Evolutionary conservation across 352 stramenopile genomes (phyloP).

Genomic region (Pilasporangium apinafurcum): DNA sequence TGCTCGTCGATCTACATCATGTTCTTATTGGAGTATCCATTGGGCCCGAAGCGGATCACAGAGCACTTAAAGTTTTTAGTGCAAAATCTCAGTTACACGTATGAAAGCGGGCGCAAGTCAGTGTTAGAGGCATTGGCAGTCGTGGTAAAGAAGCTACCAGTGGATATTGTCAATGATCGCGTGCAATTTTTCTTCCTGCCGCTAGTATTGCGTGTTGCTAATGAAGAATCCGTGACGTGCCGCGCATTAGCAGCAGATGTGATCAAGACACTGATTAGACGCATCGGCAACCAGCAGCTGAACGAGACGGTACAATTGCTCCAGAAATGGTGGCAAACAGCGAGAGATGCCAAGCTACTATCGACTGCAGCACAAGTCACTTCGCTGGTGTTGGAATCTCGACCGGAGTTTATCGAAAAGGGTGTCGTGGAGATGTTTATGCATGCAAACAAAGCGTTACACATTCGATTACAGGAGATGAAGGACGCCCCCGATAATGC

Average conservation of each 20-base stretch:
- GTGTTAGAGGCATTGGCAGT: slow-evolving; percentile 87
- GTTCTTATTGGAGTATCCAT: slow-evolving; percentile 95
- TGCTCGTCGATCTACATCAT: slow-evolving; percentile 78
- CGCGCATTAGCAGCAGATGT: slow-evolving; percentile 72
- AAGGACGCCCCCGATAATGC: slow-evolving; percentile 31
- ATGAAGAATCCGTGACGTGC: slow-evolving; percentile 91
- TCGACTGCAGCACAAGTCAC: slow-evolving; percentile 71
- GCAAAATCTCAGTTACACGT: slow-evolving; percentile 94
- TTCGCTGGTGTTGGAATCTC: slow-evolving; percentile 57
- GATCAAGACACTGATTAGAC: slow-evolving; percentile 83
- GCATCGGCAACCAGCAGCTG: slow-evolving; percentile 87
- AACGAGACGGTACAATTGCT: slow-evolving; percentile 87
- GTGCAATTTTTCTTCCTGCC: slow-evolving; percentile 94
- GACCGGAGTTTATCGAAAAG: slow-evolving; percentile 73
- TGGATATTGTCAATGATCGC: slow-evolving; percentile 88
- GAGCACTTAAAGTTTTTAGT: slow-evolving; percentile 93
- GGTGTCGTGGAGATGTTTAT: slow-evolving; percentile 36
- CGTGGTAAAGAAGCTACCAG: slow-evolving; percentile 90
- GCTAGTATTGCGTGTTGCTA: slow-evolving; percentile 94
- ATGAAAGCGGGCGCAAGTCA: slow-evolving; percentile 90
- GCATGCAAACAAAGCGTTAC: slow-evolving; percentile 27
- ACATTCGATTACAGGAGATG: slow-evolving; percentile 24
- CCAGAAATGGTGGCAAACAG: slow-evolving; percentile 77
- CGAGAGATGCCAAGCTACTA: slow-evolving; percentile 55
- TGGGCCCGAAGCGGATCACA: slow-evolving; percentile 90